phyloP scores from a whole-genome alignment of 2,329 filamentous ascomycete genomes.

The Epichloe coenophiala region DNA sequence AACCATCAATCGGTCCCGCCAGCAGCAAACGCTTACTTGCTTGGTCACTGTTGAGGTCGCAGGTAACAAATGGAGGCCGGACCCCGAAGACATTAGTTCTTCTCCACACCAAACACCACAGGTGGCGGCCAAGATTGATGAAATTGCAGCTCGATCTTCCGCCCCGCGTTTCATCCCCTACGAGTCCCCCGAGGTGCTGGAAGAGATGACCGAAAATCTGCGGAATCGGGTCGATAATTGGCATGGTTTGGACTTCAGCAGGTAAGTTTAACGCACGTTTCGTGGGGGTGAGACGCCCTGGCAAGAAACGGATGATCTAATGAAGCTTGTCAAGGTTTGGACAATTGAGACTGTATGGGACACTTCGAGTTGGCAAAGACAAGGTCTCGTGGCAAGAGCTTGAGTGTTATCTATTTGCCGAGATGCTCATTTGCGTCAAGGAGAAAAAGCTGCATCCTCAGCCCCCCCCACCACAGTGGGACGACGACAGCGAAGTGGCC shows the following conservation, averaged over 20 bases:
- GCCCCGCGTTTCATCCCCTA: conserved; percentile 52
- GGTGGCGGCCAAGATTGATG: conserved; percentile 32
- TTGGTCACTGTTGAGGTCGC: conserved; percentile 88
- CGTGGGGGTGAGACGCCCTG: neutral
- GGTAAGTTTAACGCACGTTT: conserved; percentile 31
- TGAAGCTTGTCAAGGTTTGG: conserved; percentile 53
- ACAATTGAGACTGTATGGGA: conserved; percentile 78
- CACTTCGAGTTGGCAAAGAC: conserved; percentile 88
- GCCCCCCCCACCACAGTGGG: conserved; percentile 50
- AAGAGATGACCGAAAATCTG: conserved; percentile 76
- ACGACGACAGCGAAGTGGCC: conserved; percentile 41
- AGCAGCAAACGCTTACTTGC: conserved; percentile 91
- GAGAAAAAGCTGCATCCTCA: conserved; percentile 63
- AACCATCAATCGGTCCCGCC: conserved; percentile 77
- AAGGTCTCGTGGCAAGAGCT: conserved; percentile 94
- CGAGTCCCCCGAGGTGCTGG: conserved; percentile 63
- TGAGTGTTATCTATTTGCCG: conserved; percentile 90
- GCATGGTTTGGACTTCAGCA: conserved; percentile 87
- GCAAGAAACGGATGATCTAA: neutral
- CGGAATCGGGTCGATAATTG: conserved; percentile 90
- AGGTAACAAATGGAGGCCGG: conserved; percentile 79
- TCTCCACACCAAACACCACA: conserved; percentile 29
- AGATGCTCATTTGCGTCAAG: conserved; percentile 99
- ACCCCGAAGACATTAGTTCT: conserved; percentile 64
- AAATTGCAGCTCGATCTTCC: conserved; percentile 36